Percentiles rank a stretch among this genome's conserved stretches.
Evolutionary conservation across 139 green algal species (phyloP).

Genomic region (Coelastrella sp.): DNA sequence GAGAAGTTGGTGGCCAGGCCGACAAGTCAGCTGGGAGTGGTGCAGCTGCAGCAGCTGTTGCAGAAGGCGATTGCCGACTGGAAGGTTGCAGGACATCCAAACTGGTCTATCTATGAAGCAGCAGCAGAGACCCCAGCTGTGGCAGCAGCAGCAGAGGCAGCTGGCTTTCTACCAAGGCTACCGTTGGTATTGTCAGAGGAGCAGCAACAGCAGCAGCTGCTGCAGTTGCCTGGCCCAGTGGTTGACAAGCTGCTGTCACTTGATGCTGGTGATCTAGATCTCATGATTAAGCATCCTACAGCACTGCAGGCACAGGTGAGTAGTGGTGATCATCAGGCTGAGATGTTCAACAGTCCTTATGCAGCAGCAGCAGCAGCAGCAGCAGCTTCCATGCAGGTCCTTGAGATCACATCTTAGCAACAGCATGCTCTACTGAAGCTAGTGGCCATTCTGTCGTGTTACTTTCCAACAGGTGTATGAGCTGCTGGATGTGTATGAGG

Average conservation of each 20-base stretch:
- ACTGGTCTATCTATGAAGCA: slow-evolving; percentile 12
- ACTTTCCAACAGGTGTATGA: slow-evolving; percentile 36
- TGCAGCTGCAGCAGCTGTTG: background rate
- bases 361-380: background rate
- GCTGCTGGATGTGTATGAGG: slow-evolving; percentile 23
- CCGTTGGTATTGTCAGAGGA: background rate
- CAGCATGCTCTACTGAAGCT: too few species aligned
- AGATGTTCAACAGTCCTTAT: background rate
- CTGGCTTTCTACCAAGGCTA: background rate
- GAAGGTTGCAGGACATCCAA: background rate
- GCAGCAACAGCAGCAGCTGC: background rate
- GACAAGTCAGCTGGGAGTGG: too few species aligned
- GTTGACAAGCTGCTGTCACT: slow-evolving; percentile 32
- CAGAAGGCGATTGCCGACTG: background rate
- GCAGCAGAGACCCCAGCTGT: slow-evolving; percentile 28
- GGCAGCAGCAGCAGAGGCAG: slow-evolving; percentile 23
- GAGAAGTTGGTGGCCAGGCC: too few species aligned
- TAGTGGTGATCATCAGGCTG: background rate
- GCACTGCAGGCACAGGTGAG: slow-evolving; percentile 41
- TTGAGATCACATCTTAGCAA: too few species aligned
- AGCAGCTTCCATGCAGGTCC: too few species aligned
- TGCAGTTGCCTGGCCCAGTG: slow-evolving; percentile 28
- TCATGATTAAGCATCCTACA: slow-evolving; percentile 26
- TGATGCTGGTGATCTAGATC: slow-evolving; percentile 38
- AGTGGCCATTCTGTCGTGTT: background rate